These are phyloP conservation scores for Penicillium oxalicum DNA, from an alignment of 2,329 filamentous ascomycete genomes.

Conservation along the genomic window DNA sequence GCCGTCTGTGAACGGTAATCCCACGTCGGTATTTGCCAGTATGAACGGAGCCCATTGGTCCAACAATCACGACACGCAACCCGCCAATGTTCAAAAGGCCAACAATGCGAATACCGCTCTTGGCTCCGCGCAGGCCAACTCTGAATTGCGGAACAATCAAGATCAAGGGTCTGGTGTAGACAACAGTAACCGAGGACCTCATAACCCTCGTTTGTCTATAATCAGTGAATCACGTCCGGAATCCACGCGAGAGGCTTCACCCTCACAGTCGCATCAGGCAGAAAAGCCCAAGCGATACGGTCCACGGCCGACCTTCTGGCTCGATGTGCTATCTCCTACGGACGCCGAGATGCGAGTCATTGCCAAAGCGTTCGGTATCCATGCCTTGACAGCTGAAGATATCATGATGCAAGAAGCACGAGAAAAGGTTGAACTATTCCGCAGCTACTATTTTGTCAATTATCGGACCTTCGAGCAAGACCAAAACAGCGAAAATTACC, in stretches of 20 bases:
- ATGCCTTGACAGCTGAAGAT: slow-evolving; percentile 90
- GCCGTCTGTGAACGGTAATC: slow-evolving; percentile 20
- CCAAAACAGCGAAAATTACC: slow-evolving; percentile 76
- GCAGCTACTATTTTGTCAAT: slow-evolving; percentile 97
- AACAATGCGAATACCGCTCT: background rate
- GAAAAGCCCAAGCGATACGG: slow-evolving; percentile 54
- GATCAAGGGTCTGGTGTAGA: background rate
- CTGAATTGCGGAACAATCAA: slow-evolving; percentile 10
- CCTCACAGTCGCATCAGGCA: slow-evolving; percentile 15
- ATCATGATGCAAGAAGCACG: slow-evolving; percentile 96
- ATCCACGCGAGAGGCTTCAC: slow-evolving; percentile 22
- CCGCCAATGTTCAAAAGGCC: background rate
- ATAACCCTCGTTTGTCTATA: slow-evolving; percentile 28
- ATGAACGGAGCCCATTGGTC: slow-evolving; percentile 8
- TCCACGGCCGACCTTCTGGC: slow-evolving; percentile 90
- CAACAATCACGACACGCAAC: slow-evolving; percentile 7
- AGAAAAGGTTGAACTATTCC: slow-evolving; percentile 96
- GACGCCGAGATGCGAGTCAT: slow-evolving; percentile 94
- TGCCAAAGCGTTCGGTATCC: slow-evolving; percentile 88
- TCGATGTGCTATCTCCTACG: slow-evolving; percentile 85
- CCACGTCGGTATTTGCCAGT: slow-evolving; percentile 4
- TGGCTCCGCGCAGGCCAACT: background rate
- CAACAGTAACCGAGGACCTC: slow-evolving; percentile 13
- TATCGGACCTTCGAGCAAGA: slow-evolving; percentile 98
- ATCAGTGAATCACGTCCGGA: slow-evolving; percentile 32